Base-by-base conservation (phyloP, 768 basidiomycete species). In the Boletus patriciae region DNA sequence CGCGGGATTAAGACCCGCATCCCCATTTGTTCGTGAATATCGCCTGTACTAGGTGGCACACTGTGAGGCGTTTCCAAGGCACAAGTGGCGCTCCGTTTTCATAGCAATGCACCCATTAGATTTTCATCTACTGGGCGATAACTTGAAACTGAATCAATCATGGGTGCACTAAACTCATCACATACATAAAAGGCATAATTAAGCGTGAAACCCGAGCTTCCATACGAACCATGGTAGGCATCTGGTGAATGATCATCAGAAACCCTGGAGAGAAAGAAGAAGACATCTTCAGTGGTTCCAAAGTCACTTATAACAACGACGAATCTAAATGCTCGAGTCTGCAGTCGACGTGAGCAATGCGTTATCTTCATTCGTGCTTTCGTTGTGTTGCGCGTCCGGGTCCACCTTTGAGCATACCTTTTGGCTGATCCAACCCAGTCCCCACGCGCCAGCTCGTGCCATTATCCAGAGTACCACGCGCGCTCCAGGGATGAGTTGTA, bases 401-500 rank as follows among this genome's bases (percentile, higher is more conserved):
- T 55, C 55, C 41, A 45, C 38, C 18, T 16, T 13, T 6, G 69
- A 46, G 37, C 59, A 63, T 6, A 63, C 46, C 37, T 40, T 54
- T 31, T 58, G 68, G 27, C 64, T 57, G 55, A 72, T 51, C 66
- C 72, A 81, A 23, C 81, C 77, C 43, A 90, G 68, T 18, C 85
- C 78, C 54, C 77, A 76, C 29, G 86, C 88, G 1, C 82, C 77
- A 27, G 87, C 70, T 46, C 90, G 79, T 46, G 84, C 80, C 46
- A 78, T 78, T 47, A 91, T 76, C 88, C 88, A 92, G 59, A 88
- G 83, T 1, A 81, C 80, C 43, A 86, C 70, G 10, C 83, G 79
- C 57, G 83, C 79, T 4, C 89, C 88, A 4, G 90, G 90, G 10
- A 90, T 67, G 40, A 91, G 80, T 37, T 85, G 84, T 64, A 90